phyloP scores from a whole-genome alignment of 768 basidiomycete genomes.

The Rhodotorula taiwanensis region DNA sequence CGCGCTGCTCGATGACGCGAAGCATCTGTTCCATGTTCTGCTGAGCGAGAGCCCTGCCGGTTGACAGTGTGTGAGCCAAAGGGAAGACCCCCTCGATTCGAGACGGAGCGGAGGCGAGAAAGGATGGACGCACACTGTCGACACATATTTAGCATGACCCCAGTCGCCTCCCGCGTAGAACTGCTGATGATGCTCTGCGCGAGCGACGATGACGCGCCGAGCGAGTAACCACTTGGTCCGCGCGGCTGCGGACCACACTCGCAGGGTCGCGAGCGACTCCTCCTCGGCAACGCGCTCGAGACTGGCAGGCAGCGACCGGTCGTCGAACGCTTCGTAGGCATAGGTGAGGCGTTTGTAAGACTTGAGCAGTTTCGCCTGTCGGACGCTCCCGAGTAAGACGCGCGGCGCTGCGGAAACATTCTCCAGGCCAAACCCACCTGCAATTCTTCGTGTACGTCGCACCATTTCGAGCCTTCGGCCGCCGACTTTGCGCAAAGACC shows the following conservation, averaged over 20 bases:
- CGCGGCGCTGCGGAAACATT: too few species aligned
- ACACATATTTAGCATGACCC: conserved; percentile 25
- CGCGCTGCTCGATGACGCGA: conserved; percentile 15
- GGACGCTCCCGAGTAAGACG: too few species aligned
- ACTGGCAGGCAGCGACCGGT: background rate
- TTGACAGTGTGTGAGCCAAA: background rate
- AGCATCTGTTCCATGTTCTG: conserved; percentile 18
- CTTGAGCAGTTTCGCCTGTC: conserved; percentile 35
- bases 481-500: conserved; percentile 6
- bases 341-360: conserved; percentile 33
- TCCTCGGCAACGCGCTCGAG: conserved; percentile 4
- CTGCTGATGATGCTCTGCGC: conserved; percentile 33
- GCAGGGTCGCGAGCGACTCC: conserved; percentile 2
- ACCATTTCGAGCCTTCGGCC: conserved; percentile 24
- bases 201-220: conserved; percentile 16
- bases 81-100: too few species aligned
- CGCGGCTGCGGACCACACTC: conserved; percentile 11
- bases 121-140: conserved; percentile 10
- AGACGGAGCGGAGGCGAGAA: background rate
- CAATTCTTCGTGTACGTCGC: conserved; percentile 28
- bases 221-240: conserved; percentile 22
- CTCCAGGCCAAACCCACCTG: conserved; percentile 8
- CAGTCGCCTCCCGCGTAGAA: conserved; percentile 34
- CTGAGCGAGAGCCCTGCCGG: conserved; percentile 14
- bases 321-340: conserved; percentile 25